A percentile compares a stretch with the other conserved stretches of the same genome.
phyloP scores from a whole-genome alignment of 2,329 filamentous ascomycete species.

The Penicillium sp. region DNA sequence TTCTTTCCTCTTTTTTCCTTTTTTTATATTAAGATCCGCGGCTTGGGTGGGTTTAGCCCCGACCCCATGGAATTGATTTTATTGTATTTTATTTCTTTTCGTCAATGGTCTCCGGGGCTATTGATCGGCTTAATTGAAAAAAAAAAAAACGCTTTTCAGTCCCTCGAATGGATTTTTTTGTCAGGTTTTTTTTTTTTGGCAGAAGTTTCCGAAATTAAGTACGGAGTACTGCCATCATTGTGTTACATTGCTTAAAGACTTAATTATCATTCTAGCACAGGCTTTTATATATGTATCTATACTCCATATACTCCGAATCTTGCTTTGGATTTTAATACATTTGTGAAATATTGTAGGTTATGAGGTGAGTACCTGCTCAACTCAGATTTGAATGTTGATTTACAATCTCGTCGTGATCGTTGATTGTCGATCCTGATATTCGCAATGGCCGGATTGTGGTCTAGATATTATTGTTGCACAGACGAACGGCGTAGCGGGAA shows the following conservation, averaged over 20 bases:
- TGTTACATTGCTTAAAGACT: neutral
- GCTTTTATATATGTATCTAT: neutral
- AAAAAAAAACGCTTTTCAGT: neutral
- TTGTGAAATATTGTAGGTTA: neutral
- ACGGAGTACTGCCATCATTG: neutral
- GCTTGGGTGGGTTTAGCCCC: neutral
- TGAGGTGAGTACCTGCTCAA: neutral
- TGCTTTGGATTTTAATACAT: no score
- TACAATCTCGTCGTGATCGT: neutral
- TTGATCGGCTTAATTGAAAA: neutral
- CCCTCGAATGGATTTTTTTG: neutral
- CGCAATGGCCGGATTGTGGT: neutral
- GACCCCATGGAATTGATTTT: neutral
- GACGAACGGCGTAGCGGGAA: neutral
- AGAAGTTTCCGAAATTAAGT: neutral
- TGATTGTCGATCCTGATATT: neutral
- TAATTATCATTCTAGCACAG: neutral
- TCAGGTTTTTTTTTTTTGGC: neutral
- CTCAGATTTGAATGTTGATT: neutral
- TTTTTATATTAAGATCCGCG: slow-evolving; percentile 7
- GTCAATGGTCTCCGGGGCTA: neutral
- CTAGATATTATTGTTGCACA: neutral
- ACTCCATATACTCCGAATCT: neutral
- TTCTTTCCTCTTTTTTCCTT: neutral
- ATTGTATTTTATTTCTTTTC: neutral